phyloP scores from a whole-genome alignment of 1,284 basidiomycete genomes.

The Mycena sp. region DNA sequence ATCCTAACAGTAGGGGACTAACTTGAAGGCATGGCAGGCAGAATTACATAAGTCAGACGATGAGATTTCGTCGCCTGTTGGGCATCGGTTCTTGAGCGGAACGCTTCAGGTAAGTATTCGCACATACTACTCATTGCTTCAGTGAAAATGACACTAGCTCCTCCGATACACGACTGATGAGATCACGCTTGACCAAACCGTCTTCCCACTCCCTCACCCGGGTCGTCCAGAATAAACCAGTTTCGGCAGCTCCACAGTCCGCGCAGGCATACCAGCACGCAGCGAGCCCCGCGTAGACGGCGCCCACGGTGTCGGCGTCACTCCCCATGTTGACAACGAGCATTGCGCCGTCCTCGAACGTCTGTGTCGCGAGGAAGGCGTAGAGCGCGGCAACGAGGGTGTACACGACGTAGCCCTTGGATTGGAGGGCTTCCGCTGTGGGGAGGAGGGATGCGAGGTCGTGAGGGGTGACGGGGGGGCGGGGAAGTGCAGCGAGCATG shows the following conservation, averaged over 20 bases:
- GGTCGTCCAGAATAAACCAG: conserved; percentile 48
- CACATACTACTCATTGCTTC: too few species aligned
- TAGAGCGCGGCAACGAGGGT: conserved; percentile 51
- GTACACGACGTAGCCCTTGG: conserved; percentile 48
- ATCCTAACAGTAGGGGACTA: too few species aligned
- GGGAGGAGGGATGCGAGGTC: conserved; percentile 42
- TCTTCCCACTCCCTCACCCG: conserved; percentile 45
- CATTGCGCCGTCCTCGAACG: conserved; percentile 53
- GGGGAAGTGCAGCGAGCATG: conserved; percentile 14
- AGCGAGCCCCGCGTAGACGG: conserved; percentile 52
- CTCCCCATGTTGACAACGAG: conserved; percentile 51
- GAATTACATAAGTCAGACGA: too few species aligned
- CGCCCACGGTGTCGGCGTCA: conserved; percentile 54
- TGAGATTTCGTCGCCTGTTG: too few species aligned
- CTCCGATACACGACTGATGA: conserved; percentile 46
- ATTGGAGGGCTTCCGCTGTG: conserved; percentile 39
- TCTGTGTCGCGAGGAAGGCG: conserved; percentile 52
- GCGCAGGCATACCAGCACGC: conserved; percentile 48
- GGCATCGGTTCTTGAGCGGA: too few species aligned
- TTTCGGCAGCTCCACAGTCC: conserved; percentile 5
- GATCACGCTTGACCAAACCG: conserved; percentile 39
- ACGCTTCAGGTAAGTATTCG: too few species aligned
- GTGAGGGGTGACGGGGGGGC: neutral
- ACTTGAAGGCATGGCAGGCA: too few species aligned
- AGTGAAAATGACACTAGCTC: conserved; percentile 43